Conservation (phyloP, 306 rosid species). For the Mimosa pudica region DNA sequence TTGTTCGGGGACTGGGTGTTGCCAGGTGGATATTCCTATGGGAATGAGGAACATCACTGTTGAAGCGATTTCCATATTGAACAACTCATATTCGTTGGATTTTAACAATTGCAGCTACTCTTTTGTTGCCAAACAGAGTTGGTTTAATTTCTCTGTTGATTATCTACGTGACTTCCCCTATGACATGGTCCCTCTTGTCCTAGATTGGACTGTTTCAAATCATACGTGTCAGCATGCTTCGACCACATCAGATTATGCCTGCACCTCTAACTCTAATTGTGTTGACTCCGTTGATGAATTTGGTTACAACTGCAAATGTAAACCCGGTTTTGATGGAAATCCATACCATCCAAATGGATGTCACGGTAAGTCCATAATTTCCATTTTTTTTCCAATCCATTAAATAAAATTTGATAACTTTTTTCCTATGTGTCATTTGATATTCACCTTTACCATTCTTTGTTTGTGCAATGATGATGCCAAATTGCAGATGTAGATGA, state of each 20-base stretch:
- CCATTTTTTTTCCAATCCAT: neutral
- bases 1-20: conserved; percentile 34
- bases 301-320: neutral
- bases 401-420: neutral
- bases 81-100: neutral
- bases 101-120: conserved; percentile 36
- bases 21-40: conserved; percentile 33
- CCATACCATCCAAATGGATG: conserved; percentile 10
- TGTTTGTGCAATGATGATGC: neutral
- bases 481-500: conserved; percentile 11
- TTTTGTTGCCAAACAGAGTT: conserved; percentile 30
- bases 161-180: neutral
- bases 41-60: neutral
- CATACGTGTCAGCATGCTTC: neutral
- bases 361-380: neutral
- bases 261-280: neutral
- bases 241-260: neutral
- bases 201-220: conserved; percentile 15
- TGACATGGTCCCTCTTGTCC: neutral
- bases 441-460: neutral
- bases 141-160: conserved; percentile 26
- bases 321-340: conserved; percentile 5
- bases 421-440: neutral
- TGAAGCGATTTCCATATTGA: accelerated
- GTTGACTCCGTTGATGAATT: neutral